A percentile compares a stretch with the other conserved stretches of the same genome.
Conservation (phyloP, 192 early-diverging fungal genomes). For the Podila epicladia region DNA sequence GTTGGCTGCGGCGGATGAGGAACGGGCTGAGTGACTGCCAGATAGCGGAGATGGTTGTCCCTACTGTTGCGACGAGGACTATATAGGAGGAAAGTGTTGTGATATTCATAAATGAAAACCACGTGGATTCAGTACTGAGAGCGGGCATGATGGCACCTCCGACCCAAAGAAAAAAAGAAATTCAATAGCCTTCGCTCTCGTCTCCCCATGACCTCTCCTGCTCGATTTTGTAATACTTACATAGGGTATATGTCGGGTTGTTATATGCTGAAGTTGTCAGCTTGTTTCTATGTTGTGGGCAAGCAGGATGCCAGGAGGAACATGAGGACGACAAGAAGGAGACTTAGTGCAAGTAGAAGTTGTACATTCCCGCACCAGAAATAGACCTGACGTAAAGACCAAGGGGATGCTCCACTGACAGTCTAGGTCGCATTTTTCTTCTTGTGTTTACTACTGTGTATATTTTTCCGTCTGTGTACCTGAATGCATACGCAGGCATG, state of each 20-base stretch:
- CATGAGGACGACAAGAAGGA: neutral
- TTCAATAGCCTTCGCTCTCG: neutral
- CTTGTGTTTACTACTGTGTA: too few relatives aligned
- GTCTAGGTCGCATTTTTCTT: too few relatives aligned
- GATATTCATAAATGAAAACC: neutral
- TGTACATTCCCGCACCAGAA: too few relatives aligned
- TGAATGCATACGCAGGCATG: conserved; percentile 46
- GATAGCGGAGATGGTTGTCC: conserved; percentile 18
- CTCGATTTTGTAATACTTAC: conserved; percentile 13
- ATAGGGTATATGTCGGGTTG: conserved; percentile 28
- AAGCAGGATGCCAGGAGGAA: neutral
- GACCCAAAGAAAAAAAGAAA: neutral
- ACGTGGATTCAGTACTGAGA: neutral
- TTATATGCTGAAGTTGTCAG: conserved; percentile 6
- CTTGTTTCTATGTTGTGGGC: conserved; percentile 20
- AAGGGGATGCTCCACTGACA: too few relatives aligned
- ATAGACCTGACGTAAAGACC: too few relatives aligned
- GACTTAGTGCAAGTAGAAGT: neutral
- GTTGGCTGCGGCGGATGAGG: conserved; percentile 12
- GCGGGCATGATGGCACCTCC: neutral
- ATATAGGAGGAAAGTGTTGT: neutral
- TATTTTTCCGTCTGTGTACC: conserved; percentile 8
- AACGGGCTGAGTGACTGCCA: conserved; percentile 46
- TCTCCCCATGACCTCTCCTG: neutral
- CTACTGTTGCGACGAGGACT: conserved; percentile 42